Base-by-base conservation (phyloP, 371 early-diverging fungal genomes). In the Mortierella sp. region DNA sequence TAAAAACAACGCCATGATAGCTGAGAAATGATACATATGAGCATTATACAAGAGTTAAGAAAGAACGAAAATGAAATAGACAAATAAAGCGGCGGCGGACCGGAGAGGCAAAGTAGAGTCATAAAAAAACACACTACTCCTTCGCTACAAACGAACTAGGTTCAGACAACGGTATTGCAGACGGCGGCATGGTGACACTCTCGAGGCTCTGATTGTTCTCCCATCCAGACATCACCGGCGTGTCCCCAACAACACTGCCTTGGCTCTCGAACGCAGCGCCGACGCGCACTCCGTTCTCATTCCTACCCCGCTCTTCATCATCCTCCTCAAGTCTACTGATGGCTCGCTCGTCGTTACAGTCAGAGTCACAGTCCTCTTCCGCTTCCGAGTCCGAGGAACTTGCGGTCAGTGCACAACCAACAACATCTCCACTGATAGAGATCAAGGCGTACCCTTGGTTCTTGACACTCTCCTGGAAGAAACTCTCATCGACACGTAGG, bases 391-490 rank as follows among this genome's bases (percentile, higher is more conserved):
- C 47, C 23, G 53, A 52, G 6, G 47, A 41, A 6, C 52, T 37
- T 5, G 64, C 53, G 11, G 60, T 56, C 12, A 70, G 54, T 8
- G 73, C 64, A 65, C 63, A 65, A 8, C 71, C 68, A 3, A 85
- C 81, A 21, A 87, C 87, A 60, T 87, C 87, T 23, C 87, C 87
- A 54, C 85, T 82, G 32, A 87, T 70, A 15, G 84, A 79, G 11
- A 86, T 70, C 31, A 88, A 49, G 0, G 85, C 89, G 60, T 92
- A 92, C 11, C 88, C 91, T 56, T 87, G 86, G 58, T 87, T 89
- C 76, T 89, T 89, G 48, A 86, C 79, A 32, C 82, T 83, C 60
- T 90, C 88, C 41, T 81, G 69, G 49, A 91, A 83, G 42, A 83
- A 68, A 28, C 75, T 81, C 63, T 87, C 83, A 51, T 93, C 91